Percentiles rank a stretch among this genome's conserved stretches.
These are phyloP conservation scores for Wallacemonas sp. DNA, from an alignment of 208 protist genomes.

Conservation along the genomic window DNA sequence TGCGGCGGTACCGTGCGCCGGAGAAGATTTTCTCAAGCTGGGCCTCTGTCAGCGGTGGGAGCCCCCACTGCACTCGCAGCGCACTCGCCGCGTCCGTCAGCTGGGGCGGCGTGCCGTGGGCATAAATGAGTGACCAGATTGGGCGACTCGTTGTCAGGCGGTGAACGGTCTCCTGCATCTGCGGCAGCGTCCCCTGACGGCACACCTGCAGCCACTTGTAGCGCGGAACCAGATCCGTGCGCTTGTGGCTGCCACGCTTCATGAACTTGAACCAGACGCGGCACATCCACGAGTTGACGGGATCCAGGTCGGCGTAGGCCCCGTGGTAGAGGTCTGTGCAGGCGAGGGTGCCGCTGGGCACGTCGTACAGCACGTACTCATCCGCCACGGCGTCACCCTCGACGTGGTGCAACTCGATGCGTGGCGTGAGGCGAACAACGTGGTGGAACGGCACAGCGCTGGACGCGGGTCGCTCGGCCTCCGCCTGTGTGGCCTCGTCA, in stretches of 20 bases:
- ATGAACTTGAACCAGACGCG: constrained; percentile 92
- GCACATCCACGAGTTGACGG: constrained; percentile 88
- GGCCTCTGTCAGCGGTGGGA: constrained; percentile 35
- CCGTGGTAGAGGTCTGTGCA: constrained; percentile 89
- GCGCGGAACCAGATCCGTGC: constrained; percentile 60
- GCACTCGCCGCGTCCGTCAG: constrained; percentile 43
- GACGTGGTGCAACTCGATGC: constrained; percentile 62
- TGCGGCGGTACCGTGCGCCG: no score
- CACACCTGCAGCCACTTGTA: constrained; percentile 77
- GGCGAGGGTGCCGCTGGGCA: constrained; percentile 40
- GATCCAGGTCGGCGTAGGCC: constrained; percentile 77
- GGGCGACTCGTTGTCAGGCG: constrained; percentile 44
- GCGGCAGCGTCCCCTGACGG: constrained; percentile 37
- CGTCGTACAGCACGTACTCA: constrained; percentile 83
- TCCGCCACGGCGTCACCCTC: constrained; percentile 64
- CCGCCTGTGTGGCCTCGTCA: constrained; percentile 16
- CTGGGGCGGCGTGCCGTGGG: constrained; percentile 74
- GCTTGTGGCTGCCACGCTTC: constrained; percentile 79
- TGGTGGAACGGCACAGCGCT: constrained; percentile 17
- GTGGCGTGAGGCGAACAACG: constrained; percentile 47
- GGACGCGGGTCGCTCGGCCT: constrained; percentile 11
- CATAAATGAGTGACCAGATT: constrained; percentile 54
- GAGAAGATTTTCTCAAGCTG: neutral
- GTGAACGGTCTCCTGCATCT: constrained; percentile 50
- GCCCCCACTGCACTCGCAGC: constrained; percentile 66